Evolutionary conservation across 805 yeast genomes (phyloP), one percentile per base, ranked within the genome.

Genomic region (Monosporozyma aerobia): DNA sequence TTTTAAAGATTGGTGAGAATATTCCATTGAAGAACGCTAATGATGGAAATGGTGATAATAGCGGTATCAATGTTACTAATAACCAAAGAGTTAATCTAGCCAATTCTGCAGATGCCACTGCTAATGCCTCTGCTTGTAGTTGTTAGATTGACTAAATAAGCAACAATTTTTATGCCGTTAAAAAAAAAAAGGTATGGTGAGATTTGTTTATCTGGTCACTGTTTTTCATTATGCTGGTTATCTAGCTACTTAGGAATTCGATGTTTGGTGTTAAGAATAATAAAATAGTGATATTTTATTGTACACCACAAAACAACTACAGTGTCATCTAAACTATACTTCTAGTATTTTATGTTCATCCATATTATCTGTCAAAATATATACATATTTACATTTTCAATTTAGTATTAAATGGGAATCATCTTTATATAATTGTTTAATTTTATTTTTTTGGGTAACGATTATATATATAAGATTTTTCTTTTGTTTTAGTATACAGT

Each of bases 1-100:
- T 92, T 67, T 73, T 88, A 64, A 92, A 88, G 14, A 87, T 92
- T 58, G 99, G 97, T 47, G 81, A 82, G 54, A 84, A 85, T 72
- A 86, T 92, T 52, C 96, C 97, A 10, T 48, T 63, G 33, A 63
- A 54, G 69, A 40, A 53, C 51, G 16, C 23, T 46, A 54, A 57
- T 23, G 40, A 19, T 13, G 32, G 14, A 10, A 65, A 63, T 23
- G 54, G 56, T 32, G 57, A 54, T n/a, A 63, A 58, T 11, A 50
- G 53, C 39, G 62, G 63, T 16, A 30, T 60, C 33, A 59, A 60
- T 30, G 61, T 63, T 33, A 51, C 64, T 4, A 63, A 60, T 37
- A 65, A 59, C 37, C 67, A 62, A 46, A 63, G 70, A 54, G 68
- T 72, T 8, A 71, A 72, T 53, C 55, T 72, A 52, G 65, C 68